Evolutionary conservation across 164 flowering plant species (phyloP).

Genomic region (Houttuynia cordata): DNA sequence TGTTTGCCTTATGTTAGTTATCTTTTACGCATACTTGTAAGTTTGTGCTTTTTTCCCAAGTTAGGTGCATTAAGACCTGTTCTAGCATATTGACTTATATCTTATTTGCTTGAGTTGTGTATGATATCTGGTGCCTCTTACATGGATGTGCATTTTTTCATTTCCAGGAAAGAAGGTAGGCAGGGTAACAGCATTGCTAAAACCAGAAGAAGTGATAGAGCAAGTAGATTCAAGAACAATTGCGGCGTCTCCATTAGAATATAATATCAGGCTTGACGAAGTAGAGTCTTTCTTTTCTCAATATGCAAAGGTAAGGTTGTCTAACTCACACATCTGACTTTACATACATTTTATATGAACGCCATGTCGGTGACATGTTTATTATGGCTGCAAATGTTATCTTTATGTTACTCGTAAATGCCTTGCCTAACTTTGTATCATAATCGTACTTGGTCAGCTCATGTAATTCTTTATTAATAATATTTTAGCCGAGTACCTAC

Average conservation of each 20-base stretch:
- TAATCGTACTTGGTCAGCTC: too few species aligned
- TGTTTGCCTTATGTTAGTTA: too few species aligned
- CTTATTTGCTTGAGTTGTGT: neutral
- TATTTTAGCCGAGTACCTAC: too few species aligned
- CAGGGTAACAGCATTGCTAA: slow-evolving; percentile 41
- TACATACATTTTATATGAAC: neutral
- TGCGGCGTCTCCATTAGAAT: slow-evolving; percentile 68
- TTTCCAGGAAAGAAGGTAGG: slow-evolving; percentile 62
- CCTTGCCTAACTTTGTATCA: too few species aligned
- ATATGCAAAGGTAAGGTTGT: slow-evolving; percentile 50
- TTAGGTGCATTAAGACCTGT: too few species aligned
- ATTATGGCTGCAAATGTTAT: too few species aligned
- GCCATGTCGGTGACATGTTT: too few species aligned
- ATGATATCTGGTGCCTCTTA: neutral
- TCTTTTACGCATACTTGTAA: too few species aligned
- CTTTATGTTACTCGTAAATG: too few species aligned
- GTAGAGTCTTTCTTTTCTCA: slow-evolving; percentile 64
- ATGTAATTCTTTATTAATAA: too few species aligned
- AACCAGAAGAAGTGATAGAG: slow-evolving; percentile 75
- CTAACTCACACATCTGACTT: neutral
- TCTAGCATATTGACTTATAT: too few species aligned
- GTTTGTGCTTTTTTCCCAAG: too few species aligned
- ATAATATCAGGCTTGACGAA: slow-evolving; percentile 55
- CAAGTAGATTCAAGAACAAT: slow-evolving; percentile 69
- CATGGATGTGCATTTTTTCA: neutral